Evolutionary conservation across 345 rosid genomes (phyloP).

Genomic region (Salix brachista): DNA sequence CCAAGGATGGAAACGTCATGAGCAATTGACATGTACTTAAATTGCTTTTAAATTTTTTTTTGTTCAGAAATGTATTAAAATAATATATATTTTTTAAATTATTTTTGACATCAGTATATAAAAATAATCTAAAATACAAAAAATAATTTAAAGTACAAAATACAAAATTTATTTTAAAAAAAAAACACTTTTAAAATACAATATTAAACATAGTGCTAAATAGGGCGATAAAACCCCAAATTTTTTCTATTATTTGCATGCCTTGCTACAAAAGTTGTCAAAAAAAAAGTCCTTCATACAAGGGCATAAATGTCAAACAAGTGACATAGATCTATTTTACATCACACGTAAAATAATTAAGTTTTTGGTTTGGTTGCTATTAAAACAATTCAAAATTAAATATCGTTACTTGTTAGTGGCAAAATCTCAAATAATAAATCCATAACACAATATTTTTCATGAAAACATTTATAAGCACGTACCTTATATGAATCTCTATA

Average conservation of each 20-base stretch:
- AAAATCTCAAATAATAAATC: too few species aligned
- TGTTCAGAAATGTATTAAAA: too few species aligned
- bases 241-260: not conserved
- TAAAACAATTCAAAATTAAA: not conserved
- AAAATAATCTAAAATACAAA: too few species aligned
- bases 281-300: not conserved
- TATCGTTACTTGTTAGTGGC: fast-evolving
- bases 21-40: not conserved
- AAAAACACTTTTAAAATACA: too few species aligned
- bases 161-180: too few species aligned
- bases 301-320: not conserved
- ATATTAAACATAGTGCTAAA: too few species aligned
- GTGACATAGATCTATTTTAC: not conserved
- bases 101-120: too few species aligned
- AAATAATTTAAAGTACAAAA: too few species aligned
- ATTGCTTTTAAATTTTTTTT: too few species aligned
- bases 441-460: fast-evolving
- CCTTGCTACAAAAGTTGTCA: not conserved
- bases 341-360: not conserved
- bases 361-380: fast-evolving
- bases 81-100: too few species aligned
- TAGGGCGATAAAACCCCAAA: too few species aligned
- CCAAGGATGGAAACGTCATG: not conserved
- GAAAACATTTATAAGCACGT: fast-evolving
- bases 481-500: not conserved